Evolutionary conservation across 805 yeast genomes (phyloP).

Genomic region (Candida chilensis): DNA sequence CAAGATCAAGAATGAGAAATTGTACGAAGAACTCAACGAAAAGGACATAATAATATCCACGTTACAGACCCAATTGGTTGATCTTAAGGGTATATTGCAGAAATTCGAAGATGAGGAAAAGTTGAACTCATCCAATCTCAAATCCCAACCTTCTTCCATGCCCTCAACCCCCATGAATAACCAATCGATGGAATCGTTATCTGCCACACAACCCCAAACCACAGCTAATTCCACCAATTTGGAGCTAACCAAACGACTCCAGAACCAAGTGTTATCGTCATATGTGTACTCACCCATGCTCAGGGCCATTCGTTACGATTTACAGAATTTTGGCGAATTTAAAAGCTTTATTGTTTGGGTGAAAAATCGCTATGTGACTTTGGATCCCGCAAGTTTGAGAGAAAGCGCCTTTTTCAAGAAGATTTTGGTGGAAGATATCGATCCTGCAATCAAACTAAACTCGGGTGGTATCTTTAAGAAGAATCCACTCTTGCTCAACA

Average conservation of each 20-base stretch:
- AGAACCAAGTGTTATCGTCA: no score
- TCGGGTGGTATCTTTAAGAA: constrained; percentile 54
- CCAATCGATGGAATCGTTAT: no score
- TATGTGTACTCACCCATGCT: constrained; percentile 21
- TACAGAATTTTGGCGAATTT: constrained; percentile 33
- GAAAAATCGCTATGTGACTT: constrained; percentile 20
- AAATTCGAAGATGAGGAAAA: constrained; percentile 37
- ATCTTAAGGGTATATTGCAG: constrained; percentile 52
- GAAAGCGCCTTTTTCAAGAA: constrained; percentile 53
- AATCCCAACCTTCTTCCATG: constrained; percentile 4
- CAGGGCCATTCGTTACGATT: constrained; percentile 33
- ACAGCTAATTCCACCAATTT: constrained; percentile 23
- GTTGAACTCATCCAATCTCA: no score
- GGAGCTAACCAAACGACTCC: constrained; percentile 7
- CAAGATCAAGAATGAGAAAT: constrained; percentile 48
- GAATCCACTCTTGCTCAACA: constrained; percentile 50
- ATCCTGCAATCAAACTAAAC: constrained; percentile 59
- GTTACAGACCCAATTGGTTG: constrained; percentile 57
- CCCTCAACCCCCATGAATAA: constrained; percentile 4
- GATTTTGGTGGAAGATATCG: constrained; percentile 70
- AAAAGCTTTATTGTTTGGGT: constrained; percentile 25
- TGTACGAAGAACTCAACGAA: constrained; percentile 49
- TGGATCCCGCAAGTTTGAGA: constrained; percentile 31
- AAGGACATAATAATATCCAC: constrained; percentile 59
- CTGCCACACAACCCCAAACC: constrained; percentile 21